Evolutionary conservation across 2,329 filamentous ascomycete species (phyloP).

Genomic region (Pseudogymnoascus sp.): DNA sequence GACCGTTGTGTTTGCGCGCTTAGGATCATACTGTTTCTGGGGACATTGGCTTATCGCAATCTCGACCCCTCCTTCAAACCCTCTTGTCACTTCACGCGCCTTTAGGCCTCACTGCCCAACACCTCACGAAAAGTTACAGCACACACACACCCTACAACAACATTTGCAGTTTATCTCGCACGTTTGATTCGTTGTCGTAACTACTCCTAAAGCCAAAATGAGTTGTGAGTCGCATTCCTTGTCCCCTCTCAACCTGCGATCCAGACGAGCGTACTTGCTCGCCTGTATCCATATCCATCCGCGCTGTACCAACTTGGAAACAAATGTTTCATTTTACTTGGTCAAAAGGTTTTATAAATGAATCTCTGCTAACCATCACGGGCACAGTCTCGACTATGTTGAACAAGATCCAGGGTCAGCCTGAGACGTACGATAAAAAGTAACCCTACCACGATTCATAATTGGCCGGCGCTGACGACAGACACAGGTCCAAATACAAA

Average conservation of each 20-base stretch:
- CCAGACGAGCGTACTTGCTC: not conserved
- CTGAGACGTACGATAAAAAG: constrained; percentile 99
- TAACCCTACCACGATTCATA: constrained; percentile 32
- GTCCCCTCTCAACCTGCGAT: constrained; percentile 1
- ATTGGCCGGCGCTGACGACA: constrained; percentile 17
- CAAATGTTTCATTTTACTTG: constrained; percentile 3
- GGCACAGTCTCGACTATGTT: constrained; percentile 75
- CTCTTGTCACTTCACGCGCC: constrained; percentile 6
- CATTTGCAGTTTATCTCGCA: not conserved
- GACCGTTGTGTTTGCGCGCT: not conserved
- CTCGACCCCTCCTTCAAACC: constrained; percentile 6
- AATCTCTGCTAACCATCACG: constrained; percentile 6
- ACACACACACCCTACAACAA: not conserved
- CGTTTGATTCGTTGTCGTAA: constrained; percentile 13
- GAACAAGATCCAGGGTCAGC: constrained; percentile 92
- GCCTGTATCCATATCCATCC: not conserved
- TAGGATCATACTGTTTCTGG: not conserved
- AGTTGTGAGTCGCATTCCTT: constrained; percentile 23
- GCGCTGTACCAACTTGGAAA: not conserved
- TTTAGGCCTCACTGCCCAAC: constrained; percentile 7
- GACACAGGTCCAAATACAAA: constrained; percentile 68
- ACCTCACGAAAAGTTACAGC: not conserved
- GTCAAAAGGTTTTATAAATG: not conserved
- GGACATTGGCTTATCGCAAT: constrained; percentile 8
- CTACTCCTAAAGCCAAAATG: constrained; percentile 23